Evolutionary conservation across 1,284 basidiomycete genomes (phyloP), one percentile per base, ranked within the genome.

Genomic region (Ustilago cynodontis): DNA sequence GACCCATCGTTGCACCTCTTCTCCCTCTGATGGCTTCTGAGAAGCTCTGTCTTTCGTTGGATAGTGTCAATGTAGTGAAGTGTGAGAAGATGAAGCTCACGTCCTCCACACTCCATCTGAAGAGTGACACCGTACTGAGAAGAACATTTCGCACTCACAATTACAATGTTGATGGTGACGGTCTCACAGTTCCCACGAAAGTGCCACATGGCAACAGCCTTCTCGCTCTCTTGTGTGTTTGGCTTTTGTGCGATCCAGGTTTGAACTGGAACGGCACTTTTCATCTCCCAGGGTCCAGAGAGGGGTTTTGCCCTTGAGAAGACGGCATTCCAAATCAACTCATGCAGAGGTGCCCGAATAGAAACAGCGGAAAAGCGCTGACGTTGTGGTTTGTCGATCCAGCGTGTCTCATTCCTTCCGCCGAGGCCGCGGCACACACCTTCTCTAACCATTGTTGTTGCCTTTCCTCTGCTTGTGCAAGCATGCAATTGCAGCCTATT

Each of bases 1-100:
- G 90, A 0, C 96, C 96, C 87, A 87, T 87, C 56, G 41, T 29
- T 58, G 18, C 41, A 7, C 41, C 20, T 43, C 3, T 43, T 43
- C 16, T 6, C 7, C 18, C 41, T 20, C 7, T 8, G 8, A 9
- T 20, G 41, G n/a, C 6, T 13, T 10, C 7, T 16, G 49, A 28
- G 31, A 3, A 51, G 49, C 49, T 31, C 26, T 6, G 3, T 28
- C 9, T 8, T 7, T 24, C 10, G 24, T 51, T 13, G 29, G 9
- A 51, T 28, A 28, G 18, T n/a, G n/a, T n/a, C n/a, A n/a, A n/a
- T n/a, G n/a, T n/a, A n/a, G n/a, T 39, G 33, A 13, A 54, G 52
- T 33, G n/a, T 37, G n/a, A 24, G 52, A 39, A 54, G 35, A n/a
- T 37, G 22, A 29, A 29, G 49, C n/a, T 22, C 50, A 52, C 5